Percentiles rank a stretch among this genome's conserved stretches.
Evolutionary conservation across 441 rosid species (phyloP).

Genomic region (Rhodomyrtus psidioides): DNA sequence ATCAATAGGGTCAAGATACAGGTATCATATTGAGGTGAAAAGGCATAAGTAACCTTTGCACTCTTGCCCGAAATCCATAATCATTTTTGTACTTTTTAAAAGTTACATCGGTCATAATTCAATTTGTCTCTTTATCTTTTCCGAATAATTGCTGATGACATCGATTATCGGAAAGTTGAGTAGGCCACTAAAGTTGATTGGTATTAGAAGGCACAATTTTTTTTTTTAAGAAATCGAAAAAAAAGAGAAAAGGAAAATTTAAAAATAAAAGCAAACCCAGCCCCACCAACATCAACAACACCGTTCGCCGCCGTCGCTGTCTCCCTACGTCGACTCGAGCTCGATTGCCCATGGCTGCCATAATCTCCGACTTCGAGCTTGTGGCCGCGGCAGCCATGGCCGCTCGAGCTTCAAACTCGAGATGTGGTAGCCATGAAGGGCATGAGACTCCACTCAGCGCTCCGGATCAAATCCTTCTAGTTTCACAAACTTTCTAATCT

Average conservation of each 20-base stretch:
- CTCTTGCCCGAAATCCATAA: background rate
- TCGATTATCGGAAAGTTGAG: background rate
- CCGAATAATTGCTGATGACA: too few relatives aligned
- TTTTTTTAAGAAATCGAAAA: background rate
- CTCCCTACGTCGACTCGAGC: background rate
- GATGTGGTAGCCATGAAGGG: background rate
- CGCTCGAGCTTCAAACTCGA: background rate
- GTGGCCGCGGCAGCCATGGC: background rate
- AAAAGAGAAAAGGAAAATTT: background rate
- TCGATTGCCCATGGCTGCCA: background rate
- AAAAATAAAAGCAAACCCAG: background rate
- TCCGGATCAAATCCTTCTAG: background rate
- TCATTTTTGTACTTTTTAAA: background rate
- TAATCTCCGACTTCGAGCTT: background rate
- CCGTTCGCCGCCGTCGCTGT: background rate
- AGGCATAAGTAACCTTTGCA: background rate
- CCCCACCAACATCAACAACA: background rate
- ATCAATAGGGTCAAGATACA: background rate
- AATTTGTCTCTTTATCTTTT: too few relatives aligned
- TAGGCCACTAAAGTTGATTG: background rate
- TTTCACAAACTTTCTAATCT: background rate
- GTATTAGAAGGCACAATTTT: background rate
- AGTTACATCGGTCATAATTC: rapidly evolving
- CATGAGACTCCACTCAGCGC: background rate
- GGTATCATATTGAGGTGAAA: background rate